Evolutionary conservation across 1,284 basidiomycete genomes (phyloP), one percentile per base, ranked within the genome.

Genomic region (Coriolopsis trogii): DNA sequence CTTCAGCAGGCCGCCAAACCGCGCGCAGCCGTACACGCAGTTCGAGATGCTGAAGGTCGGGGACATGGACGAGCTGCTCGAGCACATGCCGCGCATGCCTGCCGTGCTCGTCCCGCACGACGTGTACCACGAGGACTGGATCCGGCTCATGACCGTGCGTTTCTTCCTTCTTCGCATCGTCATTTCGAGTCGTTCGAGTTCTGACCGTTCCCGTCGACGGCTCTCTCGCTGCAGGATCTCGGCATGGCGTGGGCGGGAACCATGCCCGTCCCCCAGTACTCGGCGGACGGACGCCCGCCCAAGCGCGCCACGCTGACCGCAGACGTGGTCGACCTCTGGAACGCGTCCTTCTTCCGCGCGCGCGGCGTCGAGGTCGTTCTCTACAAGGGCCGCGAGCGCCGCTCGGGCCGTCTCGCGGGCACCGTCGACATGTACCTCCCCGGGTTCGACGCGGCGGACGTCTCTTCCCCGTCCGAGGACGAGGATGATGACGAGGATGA

Each of bases 281-380:
- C 71, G 33, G 68, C 69, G 25, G 73, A 74, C 43, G 79, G 77
- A 24, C 74, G 75, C 51, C 65, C 73, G 29, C 79, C 83, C 15
- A 82, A 79, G 61, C 79, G 82, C 15, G 77, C 85, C 24, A 73
- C 70, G 13, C 72, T 90, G 31, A 70, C 81, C n/a, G 78, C 80
- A 15, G 86, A 89, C 62, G 74, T 91, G 26, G 72, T 91, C 56
- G 83, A 89, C 56, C 73, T 88, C 28, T 92, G 89, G 89, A 91
- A 91, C 65, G 67, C 69, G 38, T 80, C 78, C 12, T 92, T 90
- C 72, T 90, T 90, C 75, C 64, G 78, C 50, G 70, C 77, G 25
- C 86, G 89, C 41, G 83, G 84, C 16, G 79, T 87, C 29, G 89
- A 92, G 61, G 70, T 89, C 41, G 77, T 89, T 26, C 73, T 92